phyloP scores from a whole-genome alignment of 257 asterid genomes.

The Capsicum rhomboideum region DNA sequence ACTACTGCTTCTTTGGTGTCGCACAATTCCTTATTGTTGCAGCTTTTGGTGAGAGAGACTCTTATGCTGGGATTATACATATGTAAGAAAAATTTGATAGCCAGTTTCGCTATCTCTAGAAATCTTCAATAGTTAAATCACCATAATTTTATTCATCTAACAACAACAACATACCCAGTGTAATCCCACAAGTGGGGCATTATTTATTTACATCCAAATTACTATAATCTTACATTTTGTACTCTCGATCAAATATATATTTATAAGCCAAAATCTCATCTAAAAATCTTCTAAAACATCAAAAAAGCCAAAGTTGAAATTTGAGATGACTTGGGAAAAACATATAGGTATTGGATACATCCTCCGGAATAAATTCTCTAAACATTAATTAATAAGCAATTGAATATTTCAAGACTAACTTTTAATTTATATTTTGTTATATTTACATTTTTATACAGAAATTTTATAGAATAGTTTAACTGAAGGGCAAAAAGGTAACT shows the following conservation, averaged over 20 bases:
- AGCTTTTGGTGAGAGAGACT: background rate
- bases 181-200: background rate
- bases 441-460: background rate
- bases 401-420: background rate
- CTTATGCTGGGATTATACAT: background rate
- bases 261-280: background rate
- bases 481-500: background rate
- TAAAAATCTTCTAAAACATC: background rate
- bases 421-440: background rate
- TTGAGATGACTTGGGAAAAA: background rate
- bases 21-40: background rate
- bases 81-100: background rate
- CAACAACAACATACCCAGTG: background rate
- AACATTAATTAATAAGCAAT: background rate
- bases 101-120: background rate
- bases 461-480: background rate
- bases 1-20: background rate
- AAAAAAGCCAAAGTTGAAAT: background rate
- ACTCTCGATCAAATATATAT: background rate
- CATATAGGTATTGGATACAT: background rate
- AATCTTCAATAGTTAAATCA: background rate
- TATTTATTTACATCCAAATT: background rate
- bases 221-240: background rate
- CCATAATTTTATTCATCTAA: background rate
- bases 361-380: background rate